Base-by-base conservation (phyloP, 306 rosid species). In the Cicer arietinum region DNA sequence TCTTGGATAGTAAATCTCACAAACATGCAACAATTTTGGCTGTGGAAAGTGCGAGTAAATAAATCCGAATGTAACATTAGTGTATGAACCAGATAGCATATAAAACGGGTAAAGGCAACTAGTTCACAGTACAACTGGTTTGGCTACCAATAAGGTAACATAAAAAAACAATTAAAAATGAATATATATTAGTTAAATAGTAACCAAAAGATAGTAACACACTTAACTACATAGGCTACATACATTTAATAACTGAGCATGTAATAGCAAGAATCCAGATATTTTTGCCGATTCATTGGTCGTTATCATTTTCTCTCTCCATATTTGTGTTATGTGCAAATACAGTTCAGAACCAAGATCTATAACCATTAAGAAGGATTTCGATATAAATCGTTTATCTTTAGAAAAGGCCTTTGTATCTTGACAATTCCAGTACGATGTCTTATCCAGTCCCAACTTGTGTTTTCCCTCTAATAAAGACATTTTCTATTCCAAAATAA, bases 11-110 rank as follows among this genome's bases (percentile, higher is more conserved):
- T 35, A 72, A 76, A 65, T 72, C 48, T 44, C 51, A 71, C 17
- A 79, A 16, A 74, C 10, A 46, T 42, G 56, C 62, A 65, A 79
- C 54, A 53, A 63, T 47, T 59, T 35, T 17, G 60, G 52, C 61
- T 45, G 40, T 18, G 73, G 42, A 47, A 76, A 67, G 53, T 46
- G 52, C 37, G 69, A 69, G 17, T 35, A 35, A 43, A 35, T 5
- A 42, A 57, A 46, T 51, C 51, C 35, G 37, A 56, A 20, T 42
- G 57, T 68, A 75, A 30, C 14, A 53, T 17, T 18, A 67, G 16
- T 17, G 47, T 53, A 44, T n/a, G 66, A 17, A 46, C 35, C 8
- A 77, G 42, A 57, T 9, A 3, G 11, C 25, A 45, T 22, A 71
- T 52, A 52, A 71, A 63, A 71, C 45, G 61, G 56, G 7, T 8